These are phyloP conservation scores for Yamadazyma phyllophila DNA, from an alignment of 805 yeast genomes.

Conservation along the genomic window DNA sequence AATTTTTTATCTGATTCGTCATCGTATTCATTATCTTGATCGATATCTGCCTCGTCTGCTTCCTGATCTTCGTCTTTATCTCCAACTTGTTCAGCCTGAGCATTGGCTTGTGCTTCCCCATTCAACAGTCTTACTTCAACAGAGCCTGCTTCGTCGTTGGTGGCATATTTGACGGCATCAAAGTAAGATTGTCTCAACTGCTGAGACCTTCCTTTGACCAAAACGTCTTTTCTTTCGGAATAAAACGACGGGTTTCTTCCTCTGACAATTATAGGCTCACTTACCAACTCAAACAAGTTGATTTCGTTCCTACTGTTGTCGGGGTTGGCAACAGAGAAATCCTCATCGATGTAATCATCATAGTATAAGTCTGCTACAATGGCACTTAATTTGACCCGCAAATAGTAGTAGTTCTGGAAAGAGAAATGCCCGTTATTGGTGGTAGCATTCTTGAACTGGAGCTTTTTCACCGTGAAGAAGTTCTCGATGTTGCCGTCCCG, in stretches of 20 bases:
- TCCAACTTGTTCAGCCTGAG: not conserved
- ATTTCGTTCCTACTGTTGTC: constrained; percentile 29
- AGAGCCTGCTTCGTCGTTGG: constrained; percentile 1
- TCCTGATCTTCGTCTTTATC: constrained; percentile 3
- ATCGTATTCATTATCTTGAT: constrained; percentile 12
- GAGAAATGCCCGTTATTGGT: constrained; percentile 50
- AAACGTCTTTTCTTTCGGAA: constrained; percentile 49
- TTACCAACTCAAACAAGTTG: constrained; percentile 26
- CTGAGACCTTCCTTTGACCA: constrained; percentile 29
- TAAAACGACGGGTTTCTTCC: constrained; percentile 65
- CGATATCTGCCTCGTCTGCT: constrained; percentile 10
- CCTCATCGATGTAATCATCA: constrained; percentile 37
- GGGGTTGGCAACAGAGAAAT: constrained; percentile 16
- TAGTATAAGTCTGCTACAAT: constrained; percentile 38
- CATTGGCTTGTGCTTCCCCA: not conserved
- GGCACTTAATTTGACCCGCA: constrained; percentile 33
- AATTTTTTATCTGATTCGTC: not conserved
- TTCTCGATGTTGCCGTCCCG: constrained; percentile 24
- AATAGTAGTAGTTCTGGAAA: constrained; percentile 46
- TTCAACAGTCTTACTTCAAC: not conserved
- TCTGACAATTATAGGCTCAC: constrained; percentile 53
- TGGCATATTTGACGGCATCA: not conserved
- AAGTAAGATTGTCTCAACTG: constrained; percentile 2
- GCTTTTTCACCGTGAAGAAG: constrained; percentile 36
- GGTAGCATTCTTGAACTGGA: constrained; percentile 51